These are phyloP conservation scores for Mortierella claussenii DNA, from an alignment of 192 early-diverging fungal species.

Conservation along the genomic window DNA sequence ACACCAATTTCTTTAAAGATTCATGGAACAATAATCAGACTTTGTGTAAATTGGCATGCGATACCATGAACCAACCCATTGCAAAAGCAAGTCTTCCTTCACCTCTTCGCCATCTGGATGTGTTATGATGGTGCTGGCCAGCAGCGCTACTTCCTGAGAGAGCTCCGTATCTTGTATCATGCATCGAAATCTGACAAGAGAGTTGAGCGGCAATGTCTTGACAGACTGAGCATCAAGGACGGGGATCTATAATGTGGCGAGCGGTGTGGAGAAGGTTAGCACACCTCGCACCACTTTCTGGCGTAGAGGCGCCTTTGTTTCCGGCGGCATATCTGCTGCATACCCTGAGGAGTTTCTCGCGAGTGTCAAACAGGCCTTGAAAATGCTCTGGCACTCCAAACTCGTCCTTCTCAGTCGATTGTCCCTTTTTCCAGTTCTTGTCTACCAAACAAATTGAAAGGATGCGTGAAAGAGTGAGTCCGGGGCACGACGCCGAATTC, in stretches of 20 bases:
- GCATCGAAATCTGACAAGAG: conserved; percentile 77
- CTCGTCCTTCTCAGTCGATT: conserved; percentile 9
- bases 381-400: conserved; percentile 53
- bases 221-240: conserved; percentile 52
- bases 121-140: conserved; percentile 35
- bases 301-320: too few relatives aligned
- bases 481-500: neutral
- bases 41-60: too few relatives aligned
- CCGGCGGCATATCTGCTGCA: too few relatives aligned
- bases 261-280: neutral
- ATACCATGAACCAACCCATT: too few relatives aligned
- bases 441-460: too few relatives aligned
- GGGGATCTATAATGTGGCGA: conserved; percentile 48
- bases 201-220: conserved; percentile 34
- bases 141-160: conserved; percentile 71
- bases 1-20: conserved; percentile 17
- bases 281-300: neutral
- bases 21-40: too few relatives aligned
- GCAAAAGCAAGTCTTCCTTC: too few relatives aligned
- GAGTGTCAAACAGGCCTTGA: conserved; percentile 34
- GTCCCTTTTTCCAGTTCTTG: conserved; percentile 33
- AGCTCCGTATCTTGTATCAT: conserved; percentile 87
- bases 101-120: conserved; percentile 53
- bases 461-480: too few relatives aligned
- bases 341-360: conserved; percentile 45